Evolutionary conservation across 2,329 filamentous ascomycete genomes (phyloP).

Genomic region (Colletotrichum zoysiae): DNA sequence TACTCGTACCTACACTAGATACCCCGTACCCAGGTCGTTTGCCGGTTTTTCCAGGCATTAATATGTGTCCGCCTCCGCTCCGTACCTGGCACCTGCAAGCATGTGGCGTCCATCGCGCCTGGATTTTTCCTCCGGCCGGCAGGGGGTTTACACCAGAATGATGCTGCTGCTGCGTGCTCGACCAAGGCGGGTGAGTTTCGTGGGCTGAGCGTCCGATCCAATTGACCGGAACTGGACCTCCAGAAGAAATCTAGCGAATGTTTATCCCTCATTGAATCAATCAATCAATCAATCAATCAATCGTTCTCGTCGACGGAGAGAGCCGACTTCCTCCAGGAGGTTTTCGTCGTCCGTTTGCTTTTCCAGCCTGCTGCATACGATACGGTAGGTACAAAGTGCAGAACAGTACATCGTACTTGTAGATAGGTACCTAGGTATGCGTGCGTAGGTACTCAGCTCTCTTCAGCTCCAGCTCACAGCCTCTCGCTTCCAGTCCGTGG

Average conservation of each 20-base stretch:
- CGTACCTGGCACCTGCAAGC: slow-evolving; percentile 24
- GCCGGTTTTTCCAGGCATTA: slow-evolving; percentile 23
- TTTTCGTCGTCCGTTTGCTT: background rate
- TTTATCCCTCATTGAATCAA: background rate
- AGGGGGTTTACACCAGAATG: background rate
- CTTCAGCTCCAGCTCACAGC: slow-evolving; percentile 7
- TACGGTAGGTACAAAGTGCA: background rate
- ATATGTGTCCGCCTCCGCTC: background rate
- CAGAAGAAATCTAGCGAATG: slow-evolving; percentile 18
- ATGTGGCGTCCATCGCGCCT: background rate
- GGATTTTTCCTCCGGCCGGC: background rate
- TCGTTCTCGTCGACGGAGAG: background rate
- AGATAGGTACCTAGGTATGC: too few relatives aligned
- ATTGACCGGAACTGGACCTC: slow-evolving; percentile 8
- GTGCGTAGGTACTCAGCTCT: background rate
- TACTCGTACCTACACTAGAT: background rate
- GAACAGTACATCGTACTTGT: too few relatives aligned
- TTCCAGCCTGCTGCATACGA: background rate
- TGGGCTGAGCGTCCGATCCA: slow-evolving; percentile 13
- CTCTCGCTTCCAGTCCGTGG: background rate
- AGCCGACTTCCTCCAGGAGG: background rate
- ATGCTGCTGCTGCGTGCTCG: background rate
- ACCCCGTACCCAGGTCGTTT: background rate
- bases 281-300: background rate
- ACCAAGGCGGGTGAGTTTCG: background rate